Base-by-base conservation (phyloP, 2,329 filamentous ascomycete species). In the Hypoxylon rubiginosum region DNA sequence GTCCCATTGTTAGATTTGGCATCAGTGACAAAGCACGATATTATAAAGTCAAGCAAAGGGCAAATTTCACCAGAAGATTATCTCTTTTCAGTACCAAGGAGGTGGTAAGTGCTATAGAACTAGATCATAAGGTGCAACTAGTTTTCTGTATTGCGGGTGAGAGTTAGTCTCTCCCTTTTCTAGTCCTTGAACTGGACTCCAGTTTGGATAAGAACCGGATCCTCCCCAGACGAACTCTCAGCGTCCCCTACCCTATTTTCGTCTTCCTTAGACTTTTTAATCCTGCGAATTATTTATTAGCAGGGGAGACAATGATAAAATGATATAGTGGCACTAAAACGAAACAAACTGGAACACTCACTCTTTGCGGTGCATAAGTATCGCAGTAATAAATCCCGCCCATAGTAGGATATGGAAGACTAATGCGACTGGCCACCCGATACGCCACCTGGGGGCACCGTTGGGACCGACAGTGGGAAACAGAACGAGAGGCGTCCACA, bases 341-440 rank as follows among this genome's bases (percentile, higher is more conserved):
- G 17, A 39, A 21, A 54, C 8, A 15, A 39, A 13, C 7, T 41
- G 39, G 52, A 41, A 61, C 7, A 63, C 74, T 62, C 34, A 76
- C 75, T 69, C 62, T 62, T 70, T 51, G 13, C 65, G 69, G 59
- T 82, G 78, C 4, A 82, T 48, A 17, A 79, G 72, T 36, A 82
- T 74, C 30, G 78, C 78, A 5, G 75, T 65, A 13, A 81, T 63
- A 60, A 83, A 83, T 7, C 78, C 78, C 43, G 71, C 66, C 82
- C 82, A 85, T 21, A 83, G 75, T 3, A 83, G 70, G 46, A 82
- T 73, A 36, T 81, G 79, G 54, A 85, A 85, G 0, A 77, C 79
- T 51, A 85, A 78, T 1, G 82, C 79, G 5, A 84, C 79, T 0
- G 82, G 82, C 77, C 83, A 85, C 0, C 83, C 83, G 30, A 82